Conservation (phyloP, 345 rosid genomes). For the Lumnitzera littorea region DNA sequence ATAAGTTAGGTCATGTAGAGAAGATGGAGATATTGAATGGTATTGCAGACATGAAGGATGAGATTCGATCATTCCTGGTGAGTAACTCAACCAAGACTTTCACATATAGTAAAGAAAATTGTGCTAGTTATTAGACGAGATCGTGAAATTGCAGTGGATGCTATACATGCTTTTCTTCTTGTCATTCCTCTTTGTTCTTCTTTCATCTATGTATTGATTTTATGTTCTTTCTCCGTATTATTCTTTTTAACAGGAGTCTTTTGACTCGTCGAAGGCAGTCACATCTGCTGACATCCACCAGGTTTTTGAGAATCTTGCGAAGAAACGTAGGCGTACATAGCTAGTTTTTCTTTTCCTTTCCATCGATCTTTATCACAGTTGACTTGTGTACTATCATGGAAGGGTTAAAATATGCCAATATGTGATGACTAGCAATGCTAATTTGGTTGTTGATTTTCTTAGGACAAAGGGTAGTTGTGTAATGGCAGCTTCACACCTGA, state of each 20-base stretch:
- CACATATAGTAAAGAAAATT: not conserved
- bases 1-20: slow-evolving; percentile 76
- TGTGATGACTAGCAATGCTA: too few species aligned
- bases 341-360: too few species aligned
- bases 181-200: not conserved
- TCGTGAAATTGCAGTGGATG: not conserved
- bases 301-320: slow-evolving; percentile 84
- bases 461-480: too few species aligned
- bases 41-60: slow-evolving; percentile 76
- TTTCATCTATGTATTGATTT: not conserved
- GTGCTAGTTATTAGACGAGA: not conserved
- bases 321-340: slow-evolving; percentile 63
- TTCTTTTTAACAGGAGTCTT: slow-evolving; percentile 44
- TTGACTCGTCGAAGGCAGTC: slow-evolving; percentile 77
- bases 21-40: slow-evolving; percentile 90
- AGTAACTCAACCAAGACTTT: not conserved
- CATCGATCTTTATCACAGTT: too few species aligned
- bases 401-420: too few species aligned
- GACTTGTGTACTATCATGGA: too few species aligned
- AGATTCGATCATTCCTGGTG: slow-evolving; percentile 69
- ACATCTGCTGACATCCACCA: slow-evolving; percentile 73
- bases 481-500: too few species aligned
- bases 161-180: not conserved
- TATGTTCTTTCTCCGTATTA: not conserved
- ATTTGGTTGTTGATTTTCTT: too few species aligned